These are phyloP conservation scores for Ganoderma lingzhi DNA, from an alignment of 1,284 basidiomycete species.

Conservation along the genomic window DNA sequence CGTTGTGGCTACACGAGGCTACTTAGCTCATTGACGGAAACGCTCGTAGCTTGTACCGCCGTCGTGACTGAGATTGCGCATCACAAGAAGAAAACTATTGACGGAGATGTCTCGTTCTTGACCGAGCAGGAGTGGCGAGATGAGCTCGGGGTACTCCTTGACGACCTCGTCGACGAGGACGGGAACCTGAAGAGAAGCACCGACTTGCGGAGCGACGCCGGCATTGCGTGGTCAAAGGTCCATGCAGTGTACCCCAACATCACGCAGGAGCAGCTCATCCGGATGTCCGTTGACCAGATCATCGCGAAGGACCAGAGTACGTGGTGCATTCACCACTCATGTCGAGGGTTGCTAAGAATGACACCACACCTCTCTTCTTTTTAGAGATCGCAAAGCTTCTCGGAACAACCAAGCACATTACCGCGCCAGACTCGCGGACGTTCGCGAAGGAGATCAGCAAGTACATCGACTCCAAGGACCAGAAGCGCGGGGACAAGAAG, in stretches of 20 bases:
- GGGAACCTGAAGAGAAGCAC: constrained; percentile 59
- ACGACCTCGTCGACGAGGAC: constrained; percentile 66
- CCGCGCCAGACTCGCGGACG: constrained; percentile 55
- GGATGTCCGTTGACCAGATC: constrained; percentile 59
- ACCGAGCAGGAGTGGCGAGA: constrained; percentile 62
- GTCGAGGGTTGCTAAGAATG: not conserved
- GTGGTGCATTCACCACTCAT: constrained; percentile 26
- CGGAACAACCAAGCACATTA: constrained; percentile 61
- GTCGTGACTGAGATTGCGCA: constrained; percentile 70
- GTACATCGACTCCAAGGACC: constrained; percentile 72
- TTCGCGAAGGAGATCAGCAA: constrained; percentile 65
- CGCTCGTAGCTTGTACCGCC: constrained; percentile 62
- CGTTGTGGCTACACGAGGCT: constrained; percentile 3
- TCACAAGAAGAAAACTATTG: constrained; percentile 60
- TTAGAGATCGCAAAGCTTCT: constrained; percentile 54
- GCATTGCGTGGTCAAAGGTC: constrained; percentile 69
- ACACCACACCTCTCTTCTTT: not conserved
- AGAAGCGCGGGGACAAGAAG: constrained; percentile 54
- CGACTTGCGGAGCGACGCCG: constrained; percentile 65
- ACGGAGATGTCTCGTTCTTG: constrained; percentile 66
- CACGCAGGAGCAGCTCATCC: constrained; percentile 53
- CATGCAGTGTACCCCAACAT: constrained; percentile 68
- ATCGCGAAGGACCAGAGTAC: constrained; percentile 54
- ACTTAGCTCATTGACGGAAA: constrained; percentile 15
- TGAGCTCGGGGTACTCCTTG: constrained; percentile 60